Evolutionary conservation across 768 basidiomycete species (phyloP).

Genomic region (Trametes punicea): DNA sequence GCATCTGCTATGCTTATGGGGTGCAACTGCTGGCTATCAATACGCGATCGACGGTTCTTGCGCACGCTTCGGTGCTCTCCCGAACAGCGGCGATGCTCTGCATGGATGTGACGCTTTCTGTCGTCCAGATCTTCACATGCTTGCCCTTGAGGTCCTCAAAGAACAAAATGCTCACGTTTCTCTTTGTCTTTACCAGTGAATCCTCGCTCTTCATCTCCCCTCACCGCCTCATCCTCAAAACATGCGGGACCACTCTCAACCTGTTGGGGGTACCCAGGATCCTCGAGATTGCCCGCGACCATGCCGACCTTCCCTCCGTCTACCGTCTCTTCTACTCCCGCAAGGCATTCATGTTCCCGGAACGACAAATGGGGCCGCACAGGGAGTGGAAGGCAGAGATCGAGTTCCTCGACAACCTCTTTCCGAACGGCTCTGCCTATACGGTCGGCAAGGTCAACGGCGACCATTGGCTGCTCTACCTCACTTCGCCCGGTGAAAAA

Average conservation of each 20-base stretch:
- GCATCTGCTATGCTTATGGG: not conserved
- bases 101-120: not conserved
- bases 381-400: slow-evolving; percentile 93
- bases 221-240: slow-evolving; percentile 96
- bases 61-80: not conserved
- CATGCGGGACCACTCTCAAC: slow-evolving; percentile 97
- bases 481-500: slow-evolving; percentile 59
- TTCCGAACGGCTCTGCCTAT: slow-evolving; percentile 87
- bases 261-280: slow-evolving; percentile 93
- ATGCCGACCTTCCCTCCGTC: slow-evolving; percentile 66
- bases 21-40: not conserved
- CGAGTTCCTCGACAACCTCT: slow-evolving; percentile 85
- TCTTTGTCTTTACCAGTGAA: slow-evolving; percentile 68
- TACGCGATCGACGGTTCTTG: not conserved
- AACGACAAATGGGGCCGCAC: slow-evolving; percentile 90
- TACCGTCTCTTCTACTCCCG: slow-evolving; percentile 96
- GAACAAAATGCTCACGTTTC: not conserved
- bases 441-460: slow-evolving; percentile 97
- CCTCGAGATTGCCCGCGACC: slow-evolving; percentile 80
- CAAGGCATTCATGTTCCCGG: slow-evolving; percentile 99
- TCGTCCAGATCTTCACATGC: not conserved
- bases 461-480: slow-evolving; percentile 97
- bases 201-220: slow-evolving; percentile 94
- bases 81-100: not conserved
- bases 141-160: not conserved